Base-by-base conservation (phyloP, 1,284 basidiomycete species). In the Puccinia horiana region DNA sequence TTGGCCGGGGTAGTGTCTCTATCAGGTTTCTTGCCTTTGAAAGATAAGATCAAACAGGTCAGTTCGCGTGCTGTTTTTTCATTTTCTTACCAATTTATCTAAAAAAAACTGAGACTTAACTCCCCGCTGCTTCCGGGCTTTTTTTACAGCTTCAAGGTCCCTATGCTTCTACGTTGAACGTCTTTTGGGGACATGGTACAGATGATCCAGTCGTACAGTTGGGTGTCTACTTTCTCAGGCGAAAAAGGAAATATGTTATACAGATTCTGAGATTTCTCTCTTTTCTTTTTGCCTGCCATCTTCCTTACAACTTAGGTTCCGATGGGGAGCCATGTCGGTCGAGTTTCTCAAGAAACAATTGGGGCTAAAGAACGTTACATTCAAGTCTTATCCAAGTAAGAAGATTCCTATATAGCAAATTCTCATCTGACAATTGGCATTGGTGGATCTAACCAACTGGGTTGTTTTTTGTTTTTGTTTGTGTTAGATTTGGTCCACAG, bases 101-200 rank as follows among this genome's bases (percentile, higher is more conserved):
- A 54, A 37, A 49, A n/a, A 29, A 23, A 56, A 44, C n/a, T 44
- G 12, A 9, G 32, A 18, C 12, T 42, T 12, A 29, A 4, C 2
- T 23, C n/a, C 29, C 32, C 9, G 29, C 42, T 35, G 3, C 56
- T 16, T 42, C 40, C 29, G 20, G 35, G n/a, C 26, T 52, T 40
- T 3, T 29, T 16, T 16, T 35, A 14, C 42, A 80, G 77, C 77
- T 80, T 26, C 44, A 52, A 44, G 35, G n/a, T n/a, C 77, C 77
- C 29, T 67, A 80, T 54, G 63, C 67, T n/a, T 47, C 44, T 9
- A 18, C 49, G 5, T 44, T 80, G 47, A 40, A 63, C 23, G 67
- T 80, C 47, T 80, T 80, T 70, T 80, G 77, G 77, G 65, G 77
- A 20, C 77, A 80, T 80, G 77, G 77, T 1, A 80, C 65, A 14